Conservation (phyloP, 257 asterid genomes). For the Ligustrum vulgare region DNA sequence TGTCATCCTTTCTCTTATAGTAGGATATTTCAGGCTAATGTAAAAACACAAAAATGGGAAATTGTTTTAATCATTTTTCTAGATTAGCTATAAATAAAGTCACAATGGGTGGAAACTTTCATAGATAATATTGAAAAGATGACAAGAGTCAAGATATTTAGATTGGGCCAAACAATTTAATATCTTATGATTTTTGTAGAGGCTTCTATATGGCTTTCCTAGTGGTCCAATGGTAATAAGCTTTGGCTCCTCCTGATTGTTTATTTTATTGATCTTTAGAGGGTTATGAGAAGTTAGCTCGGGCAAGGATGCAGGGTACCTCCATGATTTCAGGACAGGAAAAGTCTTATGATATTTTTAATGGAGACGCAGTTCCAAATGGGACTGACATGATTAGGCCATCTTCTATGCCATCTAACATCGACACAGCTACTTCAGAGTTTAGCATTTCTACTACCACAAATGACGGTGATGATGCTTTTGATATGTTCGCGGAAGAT, state of each 20-base stretch:
- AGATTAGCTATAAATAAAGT: neutral
- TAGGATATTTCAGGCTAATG: neutral
- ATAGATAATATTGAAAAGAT: neutral
- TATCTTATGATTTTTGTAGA: neutral
- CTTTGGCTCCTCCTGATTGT: constrained; percentile 3
- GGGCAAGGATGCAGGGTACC: constrained; percentile 49
- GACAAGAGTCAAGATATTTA: neutral
- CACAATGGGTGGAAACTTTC: neutral
- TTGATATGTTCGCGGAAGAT: constrained; percentile 89
- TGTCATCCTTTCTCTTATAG: neutral
- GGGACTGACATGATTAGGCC: constrained; percentile 13
- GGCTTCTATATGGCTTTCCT: constrained; percentile 4
- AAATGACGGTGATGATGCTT: constrained; percentile 39
- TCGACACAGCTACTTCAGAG: constrained; percentile 20
- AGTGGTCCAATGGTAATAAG: neutral
- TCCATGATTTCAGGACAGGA: constrained; percentile 32
- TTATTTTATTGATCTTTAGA: constrained; percentile 44
- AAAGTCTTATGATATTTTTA: constrained; percentile 26
- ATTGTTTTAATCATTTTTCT: neutral
- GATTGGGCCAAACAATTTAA: neutral
- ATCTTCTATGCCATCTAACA: constrained; percentile 9
- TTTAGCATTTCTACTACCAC: constrained; percentile 10
- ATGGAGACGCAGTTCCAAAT: constrained; percentile 17
- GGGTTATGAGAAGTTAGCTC: constrained; percentile 78
- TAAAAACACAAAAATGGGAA: neutral